Conservation (phyloP, 2,329 filamentous ascomycete genomes). For the Triangularia verruculosa region DNA sequence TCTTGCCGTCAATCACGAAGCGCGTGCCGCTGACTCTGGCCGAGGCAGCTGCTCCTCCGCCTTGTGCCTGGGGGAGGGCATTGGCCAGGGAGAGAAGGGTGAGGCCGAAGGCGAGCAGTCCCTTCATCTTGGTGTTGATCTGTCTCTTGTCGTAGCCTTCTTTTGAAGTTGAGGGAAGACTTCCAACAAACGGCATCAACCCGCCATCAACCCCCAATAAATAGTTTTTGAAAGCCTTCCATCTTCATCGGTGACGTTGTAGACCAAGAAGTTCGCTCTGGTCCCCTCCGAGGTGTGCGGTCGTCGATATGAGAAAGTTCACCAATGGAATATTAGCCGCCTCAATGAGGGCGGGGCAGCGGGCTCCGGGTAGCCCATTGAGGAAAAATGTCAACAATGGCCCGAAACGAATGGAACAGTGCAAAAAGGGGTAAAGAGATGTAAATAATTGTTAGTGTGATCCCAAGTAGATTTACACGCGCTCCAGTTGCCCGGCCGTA, state of each 20-base stretch:
- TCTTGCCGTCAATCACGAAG: slow-evolving; percentile 43
- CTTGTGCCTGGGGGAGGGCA: slow-evolving; percentile 12
- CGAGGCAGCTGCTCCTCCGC: slow-evolving; percentile 12
- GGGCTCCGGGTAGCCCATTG: slow-evolving; percentile 17
- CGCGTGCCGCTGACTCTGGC: slow-evolving; percentile 25
- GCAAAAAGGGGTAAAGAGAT: not conserved
- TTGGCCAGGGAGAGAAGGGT: slow-evolving; percentile 22
- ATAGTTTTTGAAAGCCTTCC: not conserved
- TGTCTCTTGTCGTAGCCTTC: not conserved
- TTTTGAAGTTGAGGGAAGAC: not conserved
- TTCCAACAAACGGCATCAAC: not conserved
- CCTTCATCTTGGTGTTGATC: slow-evolving; percentile 21
- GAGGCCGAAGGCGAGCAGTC: slow-evolving; percentile 15
- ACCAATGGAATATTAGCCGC: slow-evolving; percentile 18
- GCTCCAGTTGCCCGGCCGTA: not conserved
- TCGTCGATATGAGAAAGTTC: slow-evolving; percentile 10
- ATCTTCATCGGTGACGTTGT: not conserved
- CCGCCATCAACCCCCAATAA: not conserved
- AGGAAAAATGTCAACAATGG: slow-evolving; percentile 22
- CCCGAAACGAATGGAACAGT: not conserved
- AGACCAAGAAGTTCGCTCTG: not conserved
- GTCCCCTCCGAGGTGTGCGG: slow-evolving; percentile 3
- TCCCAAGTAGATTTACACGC: not conserved
- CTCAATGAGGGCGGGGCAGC: slow-evolving; percentile 24
- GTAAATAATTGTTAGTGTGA: not conserved